Conservation (phyloP, 2,329 filamentous ascomycete genomes). For the Cryphonectria naterciae region DNA sequence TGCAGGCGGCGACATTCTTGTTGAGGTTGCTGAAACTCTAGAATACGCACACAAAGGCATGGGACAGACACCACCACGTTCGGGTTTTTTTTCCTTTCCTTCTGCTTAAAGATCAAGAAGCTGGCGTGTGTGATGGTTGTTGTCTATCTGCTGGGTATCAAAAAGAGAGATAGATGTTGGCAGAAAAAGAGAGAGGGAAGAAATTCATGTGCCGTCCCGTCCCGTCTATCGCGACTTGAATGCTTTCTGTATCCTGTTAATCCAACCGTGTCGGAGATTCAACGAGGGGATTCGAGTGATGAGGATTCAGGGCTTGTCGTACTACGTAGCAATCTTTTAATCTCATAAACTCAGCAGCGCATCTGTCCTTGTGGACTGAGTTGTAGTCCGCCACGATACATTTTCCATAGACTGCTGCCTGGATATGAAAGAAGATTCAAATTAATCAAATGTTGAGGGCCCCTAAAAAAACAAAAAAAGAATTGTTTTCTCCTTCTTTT, state of each 20-base stretch:
- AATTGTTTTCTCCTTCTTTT: no score
- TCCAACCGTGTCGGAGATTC: not conserved
- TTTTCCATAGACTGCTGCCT: slow-evolving; percentile 88
- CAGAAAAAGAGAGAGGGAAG: slow-evolving; percentile 7
- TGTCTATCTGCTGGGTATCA: slow-evolving; percentile 14
- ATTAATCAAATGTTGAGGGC: not conserved
- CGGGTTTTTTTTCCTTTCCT: not conserved
- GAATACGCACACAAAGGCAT: not conserved
- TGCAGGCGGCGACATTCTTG: slow-evolving; percentile 81
- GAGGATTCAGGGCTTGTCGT: slow-evolving; percentile 39
- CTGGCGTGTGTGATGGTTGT: not conserved
- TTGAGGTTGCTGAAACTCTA: slow-evolving; percentile 44
- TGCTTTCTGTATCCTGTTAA: slow-evolving; percentile 24
- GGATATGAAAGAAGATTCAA: slow-evolving; percentile 14
- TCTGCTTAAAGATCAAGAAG: not conserved
- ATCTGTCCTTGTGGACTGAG: slow-evolving; percentile 88
- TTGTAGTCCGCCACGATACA: slow-evolving; percentile 92
- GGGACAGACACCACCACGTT: not conserved
- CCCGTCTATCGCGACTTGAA: slow-evolving; percentile 21
- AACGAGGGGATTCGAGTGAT: not conserved
- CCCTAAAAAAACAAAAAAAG: no score
- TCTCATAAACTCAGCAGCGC: slow-evolving; percentile 78
- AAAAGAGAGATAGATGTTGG: not conserved
- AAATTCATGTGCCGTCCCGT: not conserved
- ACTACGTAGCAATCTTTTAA: slow-evolving; percentile 90